These are phyloP conservation scores for Apiotrichum akiyoshidainum DNA, from an alignment of 1,284 basidiomycete genomes.

Conservation along the genomic window DNA sequence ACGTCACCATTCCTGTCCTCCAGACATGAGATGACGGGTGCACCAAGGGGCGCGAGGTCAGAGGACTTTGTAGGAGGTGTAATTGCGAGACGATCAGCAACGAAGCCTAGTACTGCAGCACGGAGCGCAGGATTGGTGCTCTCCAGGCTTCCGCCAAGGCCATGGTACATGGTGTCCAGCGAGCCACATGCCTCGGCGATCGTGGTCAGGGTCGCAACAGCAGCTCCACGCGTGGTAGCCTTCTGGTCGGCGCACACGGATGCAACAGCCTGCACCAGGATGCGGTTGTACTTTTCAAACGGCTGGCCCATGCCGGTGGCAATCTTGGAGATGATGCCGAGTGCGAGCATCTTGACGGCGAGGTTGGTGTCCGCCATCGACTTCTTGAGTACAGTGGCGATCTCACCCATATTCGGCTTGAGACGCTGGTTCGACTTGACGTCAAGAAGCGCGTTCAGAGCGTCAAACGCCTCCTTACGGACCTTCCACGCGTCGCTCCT, in stretches of 20 bases:
- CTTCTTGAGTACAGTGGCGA: constrained; percentile 80
- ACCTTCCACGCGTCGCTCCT: constrained; percentile 96
- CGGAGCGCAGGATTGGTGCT: constrained; percentile 84
- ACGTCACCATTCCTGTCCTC: constrained; percentile 92
- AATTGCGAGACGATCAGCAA: constrained; percentile 54
- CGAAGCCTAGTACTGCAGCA: constrained; percentile 78
- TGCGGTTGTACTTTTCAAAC: constrained; percentile 82
- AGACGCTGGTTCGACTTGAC: constrained; percentile 87
- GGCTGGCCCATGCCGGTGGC: constrained; percentile 91
- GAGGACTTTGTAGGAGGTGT: constrained; percentile 54
- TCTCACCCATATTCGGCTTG: constrained; percentile 91
- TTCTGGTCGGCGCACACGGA: constrained; percentile 92
- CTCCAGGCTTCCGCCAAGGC: constrained; percentile 77
- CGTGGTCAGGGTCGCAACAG: constrained; percentile 70
- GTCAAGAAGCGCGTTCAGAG: constrained; percentile 76
- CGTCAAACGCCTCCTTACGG: constrained; percentile 92
- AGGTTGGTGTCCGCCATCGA: constrained; percentile 92
- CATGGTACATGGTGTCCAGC: constrained; percentile 73
- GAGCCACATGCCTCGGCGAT: constrained; percentile 83
- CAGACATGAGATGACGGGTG: constrained; percentile 71
- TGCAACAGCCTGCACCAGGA: constrained; percentile 73
- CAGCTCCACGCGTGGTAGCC: constrained; percentile 75
- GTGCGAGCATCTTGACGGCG: constrained; percentile 81
- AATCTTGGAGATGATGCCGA: constrained; percentile 85
- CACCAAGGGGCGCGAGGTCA: constrained; percentile 73